A percentile compares a stretch with the other conserved stretches of the same genome.
These are phyloP conservation scores for Nakazawaea populi DNA, from an alignment of 805 yeast species.

Conservation along the genomic window DNA sequence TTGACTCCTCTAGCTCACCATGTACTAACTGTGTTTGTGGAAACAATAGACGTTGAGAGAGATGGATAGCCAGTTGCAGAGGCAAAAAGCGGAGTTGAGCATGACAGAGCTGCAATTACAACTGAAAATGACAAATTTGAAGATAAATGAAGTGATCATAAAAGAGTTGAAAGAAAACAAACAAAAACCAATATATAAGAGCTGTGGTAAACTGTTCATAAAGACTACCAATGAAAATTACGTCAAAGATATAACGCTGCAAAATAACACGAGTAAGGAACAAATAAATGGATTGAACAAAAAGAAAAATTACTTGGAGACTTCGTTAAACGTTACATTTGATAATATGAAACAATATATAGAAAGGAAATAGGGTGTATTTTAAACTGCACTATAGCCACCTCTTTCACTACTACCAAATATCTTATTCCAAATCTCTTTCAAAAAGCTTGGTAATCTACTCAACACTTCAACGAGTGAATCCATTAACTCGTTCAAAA, in stretches of 20 bases:
- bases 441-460: constrained; percentile 58
- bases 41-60: constrained; percentile 43
- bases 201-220: constrained; percentile 75
- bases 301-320: constrained; percentile 67
- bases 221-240: constrained; percentile 40
- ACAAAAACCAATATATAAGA: constrained; percentile 63
- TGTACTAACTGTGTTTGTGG: too few relatives aligned
- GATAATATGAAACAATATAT: constrained; percentile 50
- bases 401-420: constrained; percentile 65
- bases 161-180: constrained; percentile 42
- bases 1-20: not conserved
- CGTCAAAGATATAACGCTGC: constrained; percentile 39
- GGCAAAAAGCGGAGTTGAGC: constrained; percentile 54
- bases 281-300: constrained; percentile 55
- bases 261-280: constrained; percentile 50
- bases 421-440: constrained; percentile 63
- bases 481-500: constrained; percentile 68
- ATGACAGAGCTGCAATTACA: constrained; percentile 48
- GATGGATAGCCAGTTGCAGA: constrained; percentile 59
- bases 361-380: constrained; percentile 2
- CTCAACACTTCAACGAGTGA: constrained; percentile 50
- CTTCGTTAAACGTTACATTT: constrained; percentile 70
- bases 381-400: constrained; percentile 87
- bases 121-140: constrained; percentile 41
- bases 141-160: constrained; percentile 50